Percentiles rank a stretch among this genome's conserved stretches.
phyloP scores from a whole-genome alignment of 768 basidiomycete genomes.

The Hydnomerulius pinastri region DNA sequence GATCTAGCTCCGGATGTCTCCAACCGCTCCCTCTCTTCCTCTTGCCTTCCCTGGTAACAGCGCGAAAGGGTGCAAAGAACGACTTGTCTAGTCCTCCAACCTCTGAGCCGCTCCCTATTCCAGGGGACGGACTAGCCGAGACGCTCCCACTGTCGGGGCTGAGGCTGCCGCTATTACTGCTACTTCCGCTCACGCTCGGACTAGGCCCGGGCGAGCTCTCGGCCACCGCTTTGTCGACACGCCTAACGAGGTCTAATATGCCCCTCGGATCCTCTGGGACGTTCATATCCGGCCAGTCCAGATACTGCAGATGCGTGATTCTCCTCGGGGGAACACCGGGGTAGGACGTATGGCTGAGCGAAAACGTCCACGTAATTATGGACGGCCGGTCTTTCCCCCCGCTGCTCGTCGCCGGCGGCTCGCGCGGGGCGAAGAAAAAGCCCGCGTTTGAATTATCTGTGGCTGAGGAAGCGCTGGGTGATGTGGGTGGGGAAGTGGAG shows the following conservation, averaged over 20 bases:
- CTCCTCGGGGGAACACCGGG: constrained; percentile 61
- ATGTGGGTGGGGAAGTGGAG: constrained; percentile 41
- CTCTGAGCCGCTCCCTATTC: constrained; percentile 1
- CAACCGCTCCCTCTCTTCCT: constrained; percentile 22
- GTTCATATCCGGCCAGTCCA: constrained; percentile 96
- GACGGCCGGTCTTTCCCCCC: constrained; percentile 18
- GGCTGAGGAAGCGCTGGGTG: constrained; percentile 36
- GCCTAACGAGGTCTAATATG: constrained; percentile 70
- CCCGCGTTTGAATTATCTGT: constrained; percentile 21
- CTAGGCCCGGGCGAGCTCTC: constrained; percentile 33
- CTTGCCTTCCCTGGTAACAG: neutral
- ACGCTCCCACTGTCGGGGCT: constrained; percentile 21
- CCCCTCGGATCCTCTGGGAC: constrained; percentile 84
- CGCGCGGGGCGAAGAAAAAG: constrained; percentile 44
- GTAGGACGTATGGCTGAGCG: constrained; percentile 62
- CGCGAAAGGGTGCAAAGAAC: constrained; percentile 15
- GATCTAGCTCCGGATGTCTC: constrained; percentile 48
- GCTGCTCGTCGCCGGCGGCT: constrained; percentile 12
- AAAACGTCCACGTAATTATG: constrained; percentile 64
- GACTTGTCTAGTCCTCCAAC: constrained; percentile 2
- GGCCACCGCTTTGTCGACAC: constrained; percentile 48
- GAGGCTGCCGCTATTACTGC: constrained; percentile 23
- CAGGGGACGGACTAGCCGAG: constrained; percentile 21
- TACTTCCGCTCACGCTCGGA: constrained; percentile 15
- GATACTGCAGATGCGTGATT: constrained; percentile 87